A percentile compares a stretch with the other conserved stretches of the same genome.
phyloP scores from a whole-genome alignment of 306 rosid genomes.

The Begonia peltatifolia region DNA sequence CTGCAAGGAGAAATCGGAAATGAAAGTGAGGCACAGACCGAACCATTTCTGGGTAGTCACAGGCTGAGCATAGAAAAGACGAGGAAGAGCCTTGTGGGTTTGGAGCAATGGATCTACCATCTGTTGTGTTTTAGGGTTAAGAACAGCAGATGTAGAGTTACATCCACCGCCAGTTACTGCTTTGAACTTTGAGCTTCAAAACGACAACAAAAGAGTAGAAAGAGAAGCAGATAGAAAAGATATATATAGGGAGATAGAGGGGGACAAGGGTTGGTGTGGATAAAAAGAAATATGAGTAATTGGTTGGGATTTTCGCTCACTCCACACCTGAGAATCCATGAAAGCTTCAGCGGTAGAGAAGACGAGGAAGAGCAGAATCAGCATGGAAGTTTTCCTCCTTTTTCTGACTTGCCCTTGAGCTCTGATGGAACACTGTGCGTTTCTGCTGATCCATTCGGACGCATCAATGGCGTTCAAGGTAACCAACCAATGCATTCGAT shows the following conservation, averaged over 20 bases:
- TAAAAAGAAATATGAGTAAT: slow-evolving; percentile 37
- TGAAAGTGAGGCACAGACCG: too few species aligned
- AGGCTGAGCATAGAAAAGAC: too few species aligned
- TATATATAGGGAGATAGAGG: not conserved
- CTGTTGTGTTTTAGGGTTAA: too few species aligned
- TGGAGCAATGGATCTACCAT: too few species aligned
- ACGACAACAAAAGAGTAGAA: not conserved
- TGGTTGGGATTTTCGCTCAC: slow-evolving; percentile 90
- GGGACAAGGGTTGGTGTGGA: too few species aligned
- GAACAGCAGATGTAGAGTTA: not conserved
- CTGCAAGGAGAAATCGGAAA: too few species aligned
- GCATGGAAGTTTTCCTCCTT: slow-evolving; percentile 10
- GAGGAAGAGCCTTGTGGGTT: too few species aligned
- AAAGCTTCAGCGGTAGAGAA: slow-evolving; percentile 35
- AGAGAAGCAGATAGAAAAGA: not conserved
- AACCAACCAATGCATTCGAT: slow-evolving; percentile 4
- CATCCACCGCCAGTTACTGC: slow-evolving; percentile 1
- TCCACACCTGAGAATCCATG: slow-evolving; percentile 84
- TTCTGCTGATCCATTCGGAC: slow-evolving; percentile 36
- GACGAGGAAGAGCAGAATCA: slow-evolving; percentile 20
- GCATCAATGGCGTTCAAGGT: slow-evolving; percentile 44
- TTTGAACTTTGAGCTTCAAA: slow-evolving; percentile 2
- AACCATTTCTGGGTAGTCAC: too few species aligned
- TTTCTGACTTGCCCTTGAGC: slow-evolving; percentile 62
- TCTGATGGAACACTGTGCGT: slow-evolving; percentile 90